Evolutionary conservation across 2,329 filamentous ascomycete genomes (phyloP).

Genomic region (Helotiales sp.): DNA sequence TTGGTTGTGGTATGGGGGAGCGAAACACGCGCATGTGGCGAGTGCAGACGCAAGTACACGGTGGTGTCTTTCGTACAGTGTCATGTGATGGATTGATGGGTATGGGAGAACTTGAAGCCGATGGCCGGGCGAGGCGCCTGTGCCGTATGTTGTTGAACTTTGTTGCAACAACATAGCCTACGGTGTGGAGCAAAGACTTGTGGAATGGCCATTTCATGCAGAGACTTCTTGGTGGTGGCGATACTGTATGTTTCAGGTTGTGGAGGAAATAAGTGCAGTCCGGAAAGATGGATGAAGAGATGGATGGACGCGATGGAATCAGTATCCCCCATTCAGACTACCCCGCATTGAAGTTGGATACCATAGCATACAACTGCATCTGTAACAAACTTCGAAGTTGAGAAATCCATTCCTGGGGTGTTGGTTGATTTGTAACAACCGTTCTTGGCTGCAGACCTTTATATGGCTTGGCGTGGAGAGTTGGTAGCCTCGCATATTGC

Average conservation of each 20-base stretch:
- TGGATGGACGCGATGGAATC: neutral
- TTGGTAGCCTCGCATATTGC: slow-evolving; percentile 5
- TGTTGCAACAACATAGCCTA: neutral
- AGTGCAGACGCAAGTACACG: neutral
- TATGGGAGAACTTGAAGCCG: neutral
- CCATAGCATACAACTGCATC: neutral
- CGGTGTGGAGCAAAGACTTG: neutral
- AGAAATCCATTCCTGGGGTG: neutral
- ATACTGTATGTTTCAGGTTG: neutral
- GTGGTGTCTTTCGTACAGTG: neutral
- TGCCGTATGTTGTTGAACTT: neutral
- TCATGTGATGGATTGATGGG: neutral
- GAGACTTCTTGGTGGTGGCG: neutral
- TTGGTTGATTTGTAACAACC: neutral
- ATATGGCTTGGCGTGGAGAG: neutral
- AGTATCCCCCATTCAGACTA: neutral
- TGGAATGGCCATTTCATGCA: neutral
- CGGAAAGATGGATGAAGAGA: neutral
- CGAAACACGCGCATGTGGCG: neutral
- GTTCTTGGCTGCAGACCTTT: neutral
- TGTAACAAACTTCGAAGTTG: neutral
- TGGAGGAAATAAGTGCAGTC: neutral
- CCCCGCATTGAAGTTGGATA: neutral
- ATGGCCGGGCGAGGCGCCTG: neutral
- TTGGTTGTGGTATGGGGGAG: neutral